Evolutionary conservation across 768 basidiomycete species (phyloP), one percentile per base, ranked within the genome.

Genomic region (Tulasnella sp.): DNA sequence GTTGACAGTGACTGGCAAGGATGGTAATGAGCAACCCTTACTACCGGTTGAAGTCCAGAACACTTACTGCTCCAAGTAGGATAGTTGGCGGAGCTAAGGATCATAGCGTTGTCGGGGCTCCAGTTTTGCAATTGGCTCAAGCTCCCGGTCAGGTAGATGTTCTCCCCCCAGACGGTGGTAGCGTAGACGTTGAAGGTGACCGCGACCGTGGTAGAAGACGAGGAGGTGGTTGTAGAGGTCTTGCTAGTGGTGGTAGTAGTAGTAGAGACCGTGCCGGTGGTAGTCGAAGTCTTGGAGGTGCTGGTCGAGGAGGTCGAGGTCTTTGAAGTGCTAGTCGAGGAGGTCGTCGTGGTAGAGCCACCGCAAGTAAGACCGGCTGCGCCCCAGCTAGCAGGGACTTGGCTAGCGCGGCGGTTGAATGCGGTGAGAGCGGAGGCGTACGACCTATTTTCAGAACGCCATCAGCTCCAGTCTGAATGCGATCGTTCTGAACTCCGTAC

Each of bases 41-140:
- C 7, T 16, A 16, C 26, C 26, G 17, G 36, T 14, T 44, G 44
- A 29, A 37, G 22, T 3, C 34, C 35, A 64, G 29, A 67, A 26
- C 5, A 81, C 88, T 76, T 77, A 90, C 90, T 80, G 77, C 84
- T 88, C 90, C 90, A 91, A 40, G 78, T 85, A 5, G 90, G 89
- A 78, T 90, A 90, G 63, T 83, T 81, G 37, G 81, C 82, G 12
- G 86, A 67, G 17, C 85, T 86, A 72, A 92, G 78, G 37, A 65
- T 52, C 41, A 90, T 75, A 17, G 90, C 88, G n/a, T n/a, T n/a
- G n/a, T n/a, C n/a, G n/a, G n/a, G n/a, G n/a, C n/a, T n/a, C n/a
- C n/a, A n/a, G n/a, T n/a, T n/a, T n/a, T n/a, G n/a, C n/a, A n/a
- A n/a, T 47, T 12, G 59, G 59, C 34, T 22, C 62, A 88, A 81